Base-by-base conservation (phyloP, 768 basidiomycete species). In the Naganishia onofrii region DNA sequence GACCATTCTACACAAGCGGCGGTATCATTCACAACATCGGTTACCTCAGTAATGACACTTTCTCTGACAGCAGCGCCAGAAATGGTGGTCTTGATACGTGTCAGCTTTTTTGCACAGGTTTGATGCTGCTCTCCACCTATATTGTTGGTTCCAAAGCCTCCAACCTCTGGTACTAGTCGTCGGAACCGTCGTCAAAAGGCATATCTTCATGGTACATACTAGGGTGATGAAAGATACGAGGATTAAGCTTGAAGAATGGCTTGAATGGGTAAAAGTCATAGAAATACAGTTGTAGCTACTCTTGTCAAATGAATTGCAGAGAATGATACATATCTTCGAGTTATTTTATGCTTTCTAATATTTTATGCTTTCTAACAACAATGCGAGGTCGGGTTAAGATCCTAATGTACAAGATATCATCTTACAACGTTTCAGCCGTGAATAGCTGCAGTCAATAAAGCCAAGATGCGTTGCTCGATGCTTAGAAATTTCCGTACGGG, bases 1-100 rank as follows among this genome's bases (percentile, higher is more conserved):
- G 92, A 36, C 82, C 79, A 51, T 86, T 82, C 28, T n/a, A n/a
- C n/a, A n/a, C n/a, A n/a, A n/a, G 36, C 12, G 36, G 36, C 12
- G 36, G 67, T 32, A 13, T 68, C 31, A 23, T 68, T 17, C 65
- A 66, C 34, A 23, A 10, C 36, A 46, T 72, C 29, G 71, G 67
- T 65, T 63, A 63, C 60, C 32, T 44, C 23, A 42, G 60, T 63
- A 44, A 44, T n/a, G 28, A 28, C n/a, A 63, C 17, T 34, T 46
- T 1, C 23, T 44, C 15, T 23, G 12, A 7, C 3, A 8, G 53
- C 15, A 2, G 9, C 7, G 36, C 60, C 15, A 44, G 38, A 63
- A 32, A n/a, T 7, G 46, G n/a, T 7, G 46, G n/a, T 17, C 13
- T 44, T 63, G 42, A 44, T 17, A 17, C n/a, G 32, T 32, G 15